Evolutionary conservation across 2,329 filamentous ascomycete species (phyloP), one percentile per base, ranked within the genome.

Genomic region (Fusarium mexicanum): DNA sequence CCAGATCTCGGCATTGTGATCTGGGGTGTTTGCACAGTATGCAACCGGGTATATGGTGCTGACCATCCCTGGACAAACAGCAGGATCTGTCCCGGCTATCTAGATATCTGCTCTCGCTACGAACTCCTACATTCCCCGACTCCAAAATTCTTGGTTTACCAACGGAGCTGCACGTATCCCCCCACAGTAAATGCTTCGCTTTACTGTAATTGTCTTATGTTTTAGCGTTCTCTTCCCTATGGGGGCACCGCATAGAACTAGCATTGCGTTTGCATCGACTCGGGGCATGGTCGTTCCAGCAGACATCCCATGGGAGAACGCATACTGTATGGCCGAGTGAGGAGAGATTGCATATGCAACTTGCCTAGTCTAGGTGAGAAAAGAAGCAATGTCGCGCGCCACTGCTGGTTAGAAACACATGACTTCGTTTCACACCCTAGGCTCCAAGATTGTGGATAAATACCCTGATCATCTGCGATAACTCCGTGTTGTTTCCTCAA

Each of bases 111-210:
- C 41, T 1, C n/a, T 44, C 6, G 16, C 2, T 18, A 5, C 5
- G 18, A 47, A 14, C 44, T 31, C 29, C 29, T 47, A 5, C 8
- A 22, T 14, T 20, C 8, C 18, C 6, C 4, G 8, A 6, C 5
- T 29, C 17, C 13, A 2, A 1, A 1, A 11, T 20, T 4, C 44
- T 22, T 47, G 18, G 13, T 9, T 29, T 14, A 26, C 5, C 0
- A 0, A 43, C 0, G 6, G 22, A 41, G 13, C 22, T 7, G 2
- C 8, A 22, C 3, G 26, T 47, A 0, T 26, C 5, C 17, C 9
- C 11, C 5, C 1, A 14, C 17, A 26, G 13, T 12, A 0, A 2
- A 12, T 18, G n/a, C 11, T 35, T 16, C 2, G 33, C 33, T 24
- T 44, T 1, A 17, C 22, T 16, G 22, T 5, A 44, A 18, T 4